Evolutionary conservation across 2,329 filamentous ascomycete genomes (phyloP).

Genomic region (Calonectria ilicicola): DNA sequence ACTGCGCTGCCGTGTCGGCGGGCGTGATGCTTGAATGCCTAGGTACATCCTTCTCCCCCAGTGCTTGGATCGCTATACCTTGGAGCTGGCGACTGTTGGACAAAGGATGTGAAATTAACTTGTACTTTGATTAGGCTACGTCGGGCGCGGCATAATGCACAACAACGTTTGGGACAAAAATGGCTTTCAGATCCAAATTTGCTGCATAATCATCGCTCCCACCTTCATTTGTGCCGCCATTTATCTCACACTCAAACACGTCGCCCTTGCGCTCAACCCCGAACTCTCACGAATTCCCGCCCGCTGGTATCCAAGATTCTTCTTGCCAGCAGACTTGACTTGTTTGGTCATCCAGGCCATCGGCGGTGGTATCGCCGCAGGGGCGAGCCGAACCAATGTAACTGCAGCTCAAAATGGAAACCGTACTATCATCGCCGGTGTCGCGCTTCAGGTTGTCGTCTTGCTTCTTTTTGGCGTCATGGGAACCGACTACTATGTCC

Average conservation of each 20-base stretch:
- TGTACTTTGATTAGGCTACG: conserved; percentile 59
- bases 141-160: conserved; percentile 63
- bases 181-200: conserved; percentile 70
- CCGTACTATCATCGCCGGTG: conserved; percentile 65
- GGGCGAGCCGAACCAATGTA: conserved; percentile 54
- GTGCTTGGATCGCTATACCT: background rate
- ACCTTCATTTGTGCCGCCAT: conserved; percentile 72
- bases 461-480: conserved; percentile 59
- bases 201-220: conserved; percentile 69
- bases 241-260: conserved; percentile 74
- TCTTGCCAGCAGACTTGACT: conserved; percentile 69
- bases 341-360: conserved; percentile 70
- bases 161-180: conserved; percentile 65
- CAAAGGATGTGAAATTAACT: conserved; percentile 6
- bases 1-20: conserved; percentile 59
- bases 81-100: background rate
- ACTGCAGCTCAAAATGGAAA: conserved; percentile 59
- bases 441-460: conserved; percentile 65
- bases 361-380: conserved; percentile 67
- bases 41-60: conserved; percentile 49
- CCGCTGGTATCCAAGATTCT: conserved; percentile 66
- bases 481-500: conserved; percentile 58
- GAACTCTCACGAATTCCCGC: conserved; percentile 63
- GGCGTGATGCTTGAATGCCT: conserved; percentile 65
- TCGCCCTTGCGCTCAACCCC: conserved; percentile 62